Evolutionary conservation across 306 rosid species (phyloP).

Genomic region (Mimosa pudica): DNA sequence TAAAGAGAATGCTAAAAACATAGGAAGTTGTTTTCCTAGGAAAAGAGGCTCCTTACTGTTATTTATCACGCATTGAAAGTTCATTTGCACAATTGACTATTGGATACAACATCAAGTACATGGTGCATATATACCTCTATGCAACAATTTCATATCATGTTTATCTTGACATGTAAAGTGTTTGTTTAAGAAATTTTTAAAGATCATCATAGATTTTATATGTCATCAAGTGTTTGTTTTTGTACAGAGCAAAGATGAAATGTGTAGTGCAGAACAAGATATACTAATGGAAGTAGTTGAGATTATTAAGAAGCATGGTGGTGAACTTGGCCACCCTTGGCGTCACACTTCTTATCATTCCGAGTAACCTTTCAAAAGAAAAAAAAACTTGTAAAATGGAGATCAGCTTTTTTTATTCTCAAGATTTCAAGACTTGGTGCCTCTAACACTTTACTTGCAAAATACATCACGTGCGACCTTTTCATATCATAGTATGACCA

Average conservation of each 20-base stretch:
- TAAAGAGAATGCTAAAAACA: constrained; percentile 67
- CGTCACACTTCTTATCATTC: neutral
- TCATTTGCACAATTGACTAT: constrained; percentile 70
- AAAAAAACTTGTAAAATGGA: neutral
- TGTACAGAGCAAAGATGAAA: neutral
- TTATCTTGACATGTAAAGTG: neutral
- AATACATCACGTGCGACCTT: too few relatives aligned
- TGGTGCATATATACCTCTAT: constrained; percentile 49
- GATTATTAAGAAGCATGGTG: constrained; percentile 4
- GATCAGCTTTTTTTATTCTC: neutral
- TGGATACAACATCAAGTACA: constrained; percentile 77
- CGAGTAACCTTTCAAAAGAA: neutral
- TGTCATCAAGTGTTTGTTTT: neutral
- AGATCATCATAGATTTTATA: neutral
- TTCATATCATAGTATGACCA: too few relatives aligned
- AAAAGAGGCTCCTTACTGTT: constrained; percentile 80
- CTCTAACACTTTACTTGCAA: neutral
- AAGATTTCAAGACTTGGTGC: neutral
- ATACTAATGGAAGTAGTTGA: neutral
- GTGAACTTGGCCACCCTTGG: neutral
- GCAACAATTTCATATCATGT: constrained; percentile 16
- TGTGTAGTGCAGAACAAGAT: constrained; percentile 3
- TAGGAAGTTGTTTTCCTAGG: constrained; percentile 74
- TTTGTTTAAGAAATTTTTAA: neutral
- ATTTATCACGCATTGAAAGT: constrained; percentile 69